Evolutionary conservation across 2,329 filamentous ascomycete species (phyloP).

Genomic region (Hyphodiscus sp.): DNA sequence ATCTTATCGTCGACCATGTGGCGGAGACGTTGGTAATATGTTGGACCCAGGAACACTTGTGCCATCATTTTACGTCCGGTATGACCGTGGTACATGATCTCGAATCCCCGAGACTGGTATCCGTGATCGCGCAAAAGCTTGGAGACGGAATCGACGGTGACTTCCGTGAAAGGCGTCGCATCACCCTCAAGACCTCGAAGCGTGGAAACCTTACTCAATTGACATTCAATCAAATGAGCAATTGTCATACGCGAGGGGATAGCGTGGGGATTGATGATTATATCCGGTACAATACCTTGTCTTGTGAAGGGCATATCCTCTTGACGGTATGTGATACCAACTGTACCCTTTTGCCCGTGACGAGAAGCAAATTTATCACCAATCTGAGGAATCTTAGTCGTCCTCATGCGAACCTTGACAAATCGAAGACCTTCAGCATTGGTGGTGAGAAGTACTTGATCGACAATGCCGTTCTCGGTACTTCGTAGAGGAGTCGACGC

Average conservation of each 20-base stretch:
- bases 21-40: slow-evolving; percentile 95
- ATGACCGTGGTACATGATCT: slow-evolving; percentile 98
- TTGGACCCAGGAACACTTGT: slow-evolving; percentile 94
- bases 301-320: slow-evolving; percentile 98
- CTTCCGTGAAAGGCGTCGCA: slow-evolving; percentile 94
- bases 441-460: slow-evolving; percentile 88
- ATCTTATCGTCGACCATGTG: slow-evolving; percentile 99
- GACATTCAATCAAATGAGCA: slow-evolving; percentile 98
- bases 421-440: slow-evolving; percentile 92
- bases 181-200: slow-evolving; percentile 94
- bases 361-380: slow-evolving; percentile 99
- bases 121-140: slow-evolving; percentile 79
- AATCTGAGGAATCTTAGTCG: slow-evolving; percentile 97
- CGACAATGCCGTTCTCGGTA: slow-evolving; percentile 94
- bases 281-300: slow-evolving; percentile 85
- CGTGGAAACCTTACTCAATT: slow-evolving; percentile 91
- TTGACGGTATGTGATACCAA: slow-evolving; percentile 94
- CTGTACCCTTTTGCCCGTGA: slow-evolving; percentile 98
- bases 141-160: slow-evolving; percentile 92
- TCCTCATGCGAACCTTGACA: slow-evolving; percentile 94
- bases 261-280: slow-evolving; percentile 99
- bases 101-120: slow-evolving; percentile 95
- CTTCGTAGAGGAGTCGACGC: slow-evolving; percentile 91
- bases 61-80: slow-evolving; percentile 89
- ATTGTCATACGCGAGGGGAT: slow-evolving; percentile 99